Evolutionary conservation across 345 rosid species (phyloP).

Genomic region (Kernera saxatilis): DNA sequence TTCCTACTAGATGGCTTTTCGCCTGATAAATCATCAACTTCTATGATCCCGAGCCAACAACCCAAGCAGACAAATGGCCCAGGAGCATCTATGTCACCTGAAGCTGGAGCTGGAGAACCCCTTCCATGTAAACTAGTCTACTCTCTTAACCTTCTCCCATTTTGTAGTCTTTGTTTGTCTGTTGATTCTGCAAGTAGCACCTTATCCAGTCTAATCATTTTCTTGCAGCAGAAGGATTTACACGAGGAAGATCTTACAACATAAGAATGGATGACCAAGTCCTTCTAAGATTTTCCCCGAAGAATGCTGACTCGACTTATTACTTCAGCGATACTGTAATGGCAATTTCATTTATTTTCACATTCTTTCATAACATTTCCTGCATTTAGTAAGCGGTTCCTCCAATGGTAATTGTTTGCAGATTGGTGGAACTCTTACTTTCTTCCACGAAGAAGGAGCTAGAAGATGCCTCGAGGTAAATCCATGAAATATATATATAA

Average conservation of each 20-base stretch:
- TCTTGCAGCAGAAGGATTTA: constrained; percentile 86
- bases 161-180: constrained; percentile 18
- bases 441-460: constrained; percentile 83
- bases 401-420: constrained; percentile 29
- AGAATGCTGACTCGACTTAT: constrained; percentile 80
- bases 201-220: constrained; percentile 44
- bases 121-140: constrained; percentile 51
- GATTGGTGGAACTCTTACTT: constrained; percentile 97
- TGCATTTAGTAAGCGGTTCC: constrained; percentile 9
- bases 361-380: not conserved
- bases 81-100: constrained; percentile 39
- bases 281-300: constrained; percentile 87
- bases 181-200: constrained; percentile 22
- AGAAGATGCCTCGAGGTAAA: constrained; percentile 95
- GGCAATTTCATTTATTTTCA: constrained; percentile 3
- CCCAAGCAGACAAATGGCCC: constrained; percentile 40
- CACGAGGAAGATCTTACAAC: constrained; percentile 97
- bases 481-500: not conserved
- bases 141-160: constrained; percentile 9
- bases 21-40: constrained; percentile 34
- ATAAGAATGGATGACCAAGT: constrained; percentile 91
- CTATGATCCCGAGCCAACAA: constrained; percentile 42
- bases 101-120: constrained; percentile 39
- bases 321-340: constrained; percentile 91
- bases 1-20: constrained; percentile 39